Conservation (phyloP, 805 yeast species). For the Diddensiella transvaalensis region DNA sequence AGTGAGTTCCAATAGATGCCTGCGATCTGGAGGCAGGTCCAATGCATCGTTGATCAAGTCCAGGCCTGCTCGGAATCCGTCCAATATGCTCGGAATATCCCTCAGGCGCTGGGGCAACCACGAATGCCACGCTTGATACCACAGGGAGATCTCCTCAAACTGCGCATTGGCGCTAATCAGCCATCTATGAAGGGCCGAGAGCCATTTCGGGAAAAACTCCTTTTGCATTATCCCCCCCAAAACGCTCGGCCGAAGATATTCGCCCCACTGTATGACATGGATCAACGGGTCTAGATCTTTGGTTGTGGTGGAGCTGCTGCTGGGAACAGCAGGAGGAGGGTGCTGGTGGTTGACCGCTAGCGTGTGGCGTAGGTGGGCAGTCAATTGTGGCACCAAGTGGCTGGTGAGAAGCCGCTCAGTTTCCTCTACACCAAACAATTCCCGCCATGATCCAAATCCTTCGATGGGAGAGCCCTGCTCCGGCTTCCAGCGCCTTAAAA, state of each 20-base stretch:
- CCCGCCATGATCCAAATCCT: conserved; percentile 17
- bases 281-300: conserved; percentile 23
- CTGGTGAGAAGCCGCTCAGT: conserved; percentile 15
- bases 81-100: conserved; percentile 11
- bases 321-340: too few species aligned
- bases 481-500: conserved; percentile 16
- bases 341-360: conserved; percentile 27
- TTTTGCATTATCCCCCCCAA: conserved; percentile 32
- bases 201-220: conserved; percentile 41
- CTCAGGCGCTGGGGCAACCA: conserved; percentile 24
- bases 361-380: conserved; percentile 18
- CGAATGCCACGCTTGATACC: conserved; percentile 35
- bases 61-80: conserved; percentile 26
- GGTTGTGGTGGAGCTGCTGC: too few species aligned
- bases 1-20: background rate
- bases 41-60: conserved; percentile 34
- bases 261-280: conserved; percentile 28
- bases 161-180: conserved; percentile 22
- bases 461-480: conserved; percentile 11
- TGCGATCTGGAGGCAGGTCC: conserved; percentile 20
- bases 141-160: conserved; percentile 27
- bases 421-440: conserved; percentile 15
- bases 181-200: conserved; percentile 31
- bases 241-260: conserved; percentile 18
- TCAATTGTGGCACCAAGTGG: conserved; percentile 18